phyloP scores from a whole-genome alignment of 352 stramenopile genomes.

The Pythium phragmitis region DNA sequence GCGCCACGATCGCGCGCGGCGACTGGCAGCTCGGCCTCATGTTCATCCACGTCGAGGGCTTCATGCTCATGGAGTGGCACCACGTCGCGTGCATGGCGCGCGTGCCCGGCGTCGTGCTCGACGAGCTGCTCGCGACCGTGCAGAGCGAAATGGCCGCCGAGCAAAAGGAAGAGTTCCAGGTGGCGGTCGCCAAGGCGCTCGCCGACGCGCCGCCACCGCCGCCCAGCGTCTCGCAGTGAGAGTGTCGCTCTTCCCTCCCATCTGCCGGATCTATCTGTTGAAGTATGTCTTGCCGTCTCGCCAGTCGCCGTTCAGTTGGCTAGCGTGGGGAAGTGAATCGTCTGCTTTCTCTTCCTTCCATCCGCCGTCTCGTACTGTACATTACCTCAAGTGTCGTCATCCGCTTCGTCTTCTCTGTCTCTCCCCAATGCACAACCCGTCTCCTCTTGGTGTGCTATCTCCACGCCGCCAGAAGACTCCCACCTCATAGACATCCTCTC shows the following conservation, averaged over 20 bases:
- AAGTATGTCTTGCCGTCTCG: constrained; percentile 6
- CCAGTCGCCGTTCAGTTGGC: neutral
- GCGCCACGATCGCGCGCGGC: constrained; percentile 52
- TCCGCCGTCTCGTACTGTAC: neutral
- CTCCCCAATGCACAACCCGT: neutral
- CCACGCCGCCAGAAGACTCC: neutral
- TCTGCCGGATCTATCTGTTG: constrained; percentile 2
- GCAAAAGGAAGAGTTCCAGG: constrained; percentile 55
- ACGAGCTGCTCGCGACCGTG: constrained; percentile 54
- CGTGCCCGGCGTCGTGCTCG: constrained; percentile 49
- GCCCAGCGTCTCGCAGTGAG: constrained; percentile 22
- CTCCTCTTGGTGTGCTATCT: neutral
- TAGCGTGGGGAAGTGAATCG: neutral
- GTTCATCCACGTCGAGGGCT: constrained; percentile 84
- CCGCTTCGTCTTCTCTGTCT: neutral
- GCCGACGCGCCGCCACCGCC: constrained; percentile 8
- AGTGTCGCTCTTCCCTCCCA: neutral
- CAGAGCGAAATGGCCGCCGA: constrained; percentile 61
- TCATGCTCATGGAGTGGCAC: constrained; percentile 89
- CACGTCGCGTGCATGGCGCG: constrained; percentile 60
- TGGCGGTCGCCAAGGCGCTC: constrained; percentile 20
- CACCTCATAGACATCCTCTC: constrained; percentile 5
- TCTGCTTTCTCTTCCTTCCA: neutral
- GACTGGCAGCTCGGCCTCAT: constrained; percentile 79
- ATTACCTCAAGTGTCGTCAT: constrained; percentile 2